Evolutionary conservation across 345 rosid species (phyloP).

Genomic region (Mercurialis annua): DNA sequence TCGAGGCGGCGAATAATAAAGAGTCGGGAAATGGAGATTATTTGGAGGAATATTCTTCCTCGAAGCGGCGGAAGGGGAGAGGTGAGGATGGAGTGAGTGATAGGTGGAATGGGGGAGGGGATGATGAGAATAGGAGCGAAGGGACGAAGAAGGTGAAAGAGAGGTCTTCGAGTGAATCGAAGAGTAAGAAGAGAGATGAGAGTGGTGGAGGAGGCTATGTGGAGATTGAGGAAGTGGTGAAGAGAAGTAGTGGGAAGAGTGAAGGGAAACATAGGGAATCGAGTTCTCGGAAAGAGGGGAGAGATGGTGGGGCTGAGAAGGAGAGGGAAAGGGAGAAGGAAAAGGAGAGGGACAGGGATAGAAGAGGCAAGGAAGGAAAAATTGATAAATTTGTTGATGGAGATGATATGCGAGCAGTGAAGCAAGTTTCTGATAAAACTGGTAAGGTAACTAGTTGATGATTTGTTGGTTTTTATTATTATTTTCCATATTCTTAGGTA

Average conservation of each 20-base stretch:
- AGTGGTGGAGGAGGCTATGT: constrained; percentile 24
- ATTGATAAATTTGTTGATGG: constrained; percentile 46
- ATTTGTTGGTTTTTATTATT: neutral
- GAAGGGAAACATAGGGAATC: constrained; percentile 69
- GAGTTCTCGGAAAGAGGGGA: constrained; percentile 52
- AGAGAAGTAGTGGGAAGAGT: constrained; percentile 46
- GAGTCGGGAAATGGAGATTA: constrained; percentile 54
- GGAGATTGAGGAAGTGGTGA: constrained; percentile 39
- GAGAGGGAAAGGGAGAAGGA: constrained; percentile 30
- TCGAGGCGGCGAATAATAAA: constrained; percentile 39
- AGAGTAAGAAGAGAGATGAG: constrained; percentile 58
- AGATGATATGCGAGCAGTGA: constrained; percentile 41
- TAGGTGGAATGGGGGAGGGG: constrained; percentile 79
- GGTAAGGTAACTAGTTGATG: constrained; percentile 49
- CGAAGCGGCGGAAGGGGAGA: constrained; percentile 64
- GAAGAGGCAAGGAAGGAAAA: constrained; percentile 51
- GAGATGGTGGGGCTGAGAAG: constrained; percentile 30
- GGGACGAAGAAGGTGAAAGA: constrained; percentile 51
- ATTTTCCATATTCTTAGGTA: too few species aligned
- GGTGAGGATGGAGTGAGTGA: constrained; percentile 50
- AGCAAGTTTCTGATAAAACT: constrained; percentile 48
- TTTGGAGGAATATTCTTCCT: constrained; percentile 51
- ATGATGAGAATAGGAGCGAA: constrained; percentile 49
- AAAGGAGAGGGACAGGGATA: constrained; percentile 40
- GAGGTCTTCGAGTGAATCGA: constrained; percentile 51